Base-by-base conservation (phyloP, 345 rosid species). In the Eucalyptus camaldulensis region DNA sequence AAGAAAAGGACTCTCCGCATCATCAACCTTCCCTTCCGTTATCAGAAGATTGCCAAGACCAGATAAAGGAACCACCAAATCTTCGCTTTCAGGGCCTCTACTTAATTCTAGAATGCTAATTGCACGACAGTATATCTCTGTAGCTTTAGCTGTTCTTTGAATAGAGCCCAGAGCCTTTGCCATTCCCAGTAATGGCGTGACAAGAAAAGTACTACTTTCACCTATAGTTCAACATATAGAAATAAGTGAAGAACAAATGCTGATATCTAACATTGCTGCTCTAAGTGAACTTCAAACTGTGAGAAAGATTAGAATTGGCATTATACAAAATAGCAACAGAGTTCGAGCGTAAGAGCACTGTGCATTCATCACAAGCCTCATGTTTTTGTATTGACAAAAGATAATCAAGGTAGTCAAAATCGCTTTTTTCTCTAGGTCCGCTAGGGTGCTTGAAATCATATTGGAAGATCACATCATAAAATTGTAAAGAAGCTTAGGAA, bases 21-120 rank as follows among this genome's bases (percentile, higher is more conserved):
- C 96, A 40, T 88, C 51, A 86, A 93, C 93, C 92, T 90, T 96
- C 90, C 96, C 96, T 93, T 96, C 96, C 91, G 90, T 96, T 58
- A 97, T 90, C 89, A 95, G 92, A 92, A 96, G 96, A 89, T 94
- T 96, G 83, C 99, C 99, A 53, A 96, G 96, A 89, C 94, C 89
- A 91, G 91, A 93, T 87, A 96, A 90, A 62, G 97, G 95, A 62
- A 94, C 94, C 67, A 96, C 95, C 91, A 97, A 89, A 91, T 95
- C 98, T 92, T 95, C 96, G 85, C 97, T 94, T 87, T 95, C 95
- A 90, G 90, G 91, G 43, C 97, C 98, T 93, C 95, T 94, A 86
- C 88, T 91, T n/a, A 86, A 89, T 92, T 97, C 97, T 92, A 96
- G 92, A 90, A 96, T 94, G 86, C 69, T 83, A 88, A 96, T 92